Evolutionary conservation across 1,284 basidiomycete species (phyloP).

Genomic region (Cutaneotrichosporon cyanovorans): DNA sequence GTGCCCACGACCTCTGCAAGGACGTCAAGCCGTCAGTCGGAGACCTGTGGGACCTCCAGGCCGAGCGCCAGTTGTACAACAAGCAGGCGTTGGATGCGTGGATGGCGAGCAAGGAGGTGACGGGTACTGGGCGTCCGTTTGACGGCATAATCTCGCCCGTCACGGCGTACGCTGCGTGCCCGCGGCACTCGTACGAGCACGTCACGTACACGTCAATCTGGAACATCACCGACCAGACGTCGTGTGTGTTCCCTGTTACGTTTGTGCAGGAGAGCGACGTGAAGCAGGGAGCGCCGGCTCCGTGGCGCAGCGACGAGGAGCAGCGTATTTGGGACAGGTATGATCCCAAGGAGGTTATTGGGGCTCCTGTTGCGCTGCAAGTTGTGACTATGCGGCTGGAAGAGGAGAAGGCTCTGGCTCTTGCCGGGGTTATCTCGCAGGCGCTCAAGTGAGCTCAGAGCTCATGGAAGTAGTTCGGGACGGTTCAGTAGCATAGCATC

Average conservation of each 20-base stretch:
- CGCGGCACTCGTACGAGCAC: slow-evolving; percentile 25
- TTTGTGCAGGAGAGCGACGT: slow-evolving; percentile 50
- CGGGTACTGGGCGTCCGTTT: slow-evolving; percentile 34
- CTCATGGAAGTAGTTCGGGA: too few species aligned
- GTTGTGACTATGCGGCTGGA: slow-evolving; percentile 62
- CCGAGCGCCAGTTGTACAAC: slow-evolving; percentile 23
- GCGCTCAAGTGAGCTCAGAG: slow-evolving; percentile 11
- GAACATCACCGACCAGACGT: slow-evolving; percentile 34
- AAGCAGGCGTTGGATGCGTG: slow-evolving; percentile 31
- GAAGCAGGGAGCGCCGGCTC: slow-evolving; percentile 44
- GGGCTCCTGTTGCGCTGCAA: slow-evolving; percentile 63
- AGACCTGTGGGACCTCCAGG: slow-evolving; percentile 29
- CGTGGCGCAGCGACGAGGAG: slow-evolving; percentile 52
- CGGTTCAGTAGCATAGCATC: too few species aligned
- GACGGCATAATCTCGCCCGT: slow-evolving; percentile 35
- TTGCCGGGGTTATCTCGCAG: slow-evolving; percentile 20
- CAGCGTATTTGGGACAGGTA: slow-evolving; percentile 53
- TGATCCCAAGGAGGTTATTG: slow-evolving; percentile 53
- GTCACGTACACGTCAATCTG: slow-evolving; percentile 35
- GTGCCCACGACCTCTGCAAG: slow-evolving; percentile 13
- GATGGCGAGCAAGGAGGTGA: slow-evolving; percentile 22
- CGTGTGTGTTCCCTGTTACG: slow-evolving; percentile 60
- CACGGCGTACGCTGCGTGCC: slow-evolving; percentile 25
- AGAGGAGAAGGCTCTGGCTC: slow-evolving; percentile 36
- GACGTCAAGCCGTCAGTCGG: slow-evolving; percentile 20